phyloP scores from a whole-genome alignment of 331 rosid genomes.

The Quercus phellos region DNA sequence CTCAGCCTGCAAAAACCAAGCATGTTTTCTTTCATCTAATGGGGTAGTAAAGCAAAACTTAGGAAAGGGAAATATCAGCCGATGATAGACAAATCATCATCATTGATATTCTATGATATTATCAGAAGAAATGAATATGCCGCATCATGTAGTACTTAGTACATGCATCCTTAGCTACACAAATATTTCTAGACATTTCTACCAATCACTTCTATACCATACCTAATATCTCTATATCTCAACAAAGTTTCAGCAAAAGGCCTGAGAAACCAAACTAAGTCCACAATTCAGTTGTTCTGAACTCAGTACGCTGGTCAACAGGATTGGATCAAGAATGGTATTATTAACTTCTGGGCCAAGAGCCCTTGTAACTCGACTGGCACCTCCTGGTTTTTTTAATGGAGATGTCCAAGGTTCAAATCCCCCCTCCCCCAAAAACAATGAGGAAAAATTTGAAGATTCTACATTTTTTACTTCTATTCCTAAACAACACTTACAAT shows the following conservation, averaged over 20 bases:
- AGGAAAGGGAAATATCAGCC: neutral
- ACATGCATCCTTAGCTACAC: neutral
- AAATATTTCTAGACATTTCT: neutral
- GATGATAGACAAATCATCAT: too few relatives aligned
- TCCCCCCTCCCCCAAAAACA: too few relatives aligned
- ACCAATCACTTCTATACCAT: too few relatives aligned
- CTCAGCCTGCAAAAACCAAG: slow-evolving; percentile 62
- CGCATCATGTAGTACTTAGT: neutral
- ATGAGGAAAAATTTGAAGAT: neutral
- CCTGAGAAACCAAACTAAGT: too few relatives aligned
- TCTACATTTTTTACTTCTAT: too few relatives aligned
- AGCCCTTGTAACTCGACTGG: too few relatives aligned
- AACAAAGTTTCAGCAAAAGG: too few relatives aligned
- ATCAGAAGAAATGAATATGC: neutral
- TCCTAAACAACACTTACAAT: too few relatives aligned
- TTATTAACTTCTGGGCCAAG: neutral
- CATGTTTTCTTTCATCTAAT: neutral
- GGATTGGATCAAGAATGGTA: neutral
- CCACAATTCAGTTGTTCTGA: neutral
- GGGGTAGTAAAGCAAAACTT: neutral
- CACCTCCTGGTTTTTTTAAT: too few relatives aligned
- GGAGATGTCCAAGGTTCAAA: too few relatives aligned
- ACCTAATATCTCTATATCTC: too few relatives aligned
- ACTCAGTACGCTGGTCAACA: neutral
- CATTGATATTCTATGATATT: neutral